Evolutionary conservation across 805 yeast species (phyloP).

Genomic region (Wickerhamomyces strasburgensis): DNA sequence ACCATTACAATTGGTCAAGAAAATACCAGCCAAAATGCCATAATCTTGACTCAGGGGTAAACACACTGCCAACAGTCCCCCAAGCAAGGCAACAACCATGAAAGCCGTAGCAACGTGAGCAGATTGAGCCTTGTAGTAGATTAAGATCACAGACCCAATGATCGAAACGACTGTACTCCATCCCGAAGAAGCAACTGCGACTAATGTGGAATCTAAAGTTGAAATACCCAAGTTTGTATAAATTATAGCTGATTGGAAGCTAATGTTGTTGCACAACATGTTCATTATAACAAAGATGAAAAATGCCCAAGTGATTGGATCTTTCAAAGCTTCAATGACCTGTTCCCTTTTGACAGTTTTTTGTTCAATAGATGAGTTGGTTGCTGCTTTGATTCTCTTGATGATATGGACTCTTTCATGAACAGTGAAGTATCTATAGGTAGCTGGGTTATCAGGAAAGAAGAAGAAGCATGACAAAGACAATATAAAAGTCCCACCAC

Average conservation of each 20-base stretch:
- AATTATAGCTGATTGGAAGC: slow-evolving; percentile 41
- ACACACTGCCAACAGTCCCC: slow-evolving; percentile 35
- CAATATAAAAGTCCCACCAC: slow-evolving; percentile 39
- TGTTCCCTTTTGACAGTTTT: slow-evolving; percentile 36
- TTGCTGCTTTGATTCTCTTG: slow-evolving; percentile 32
- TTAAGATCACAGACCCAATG: slow-evolving; percentile 28
- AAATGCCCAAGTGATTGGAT: slow-evolving; percentile 33
- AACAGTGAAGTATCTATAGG: slow-evolving; percentile 34
- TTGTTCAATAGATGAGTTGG: slow-evolving; percentile 36
- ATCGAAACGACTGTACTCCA: slow-evolving; percentile 26
- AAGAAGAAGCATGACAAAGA: slow-evolving; percentile 27
- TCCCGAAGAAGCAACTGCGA: slow-evolving; percentile 36
- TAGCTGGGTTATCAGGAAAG: slow-evolving; percentile 47
- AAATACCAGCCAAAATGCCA: slow-evolving; percentile 30
- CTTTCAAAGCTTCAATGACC: slow-evolving; percentile 35
- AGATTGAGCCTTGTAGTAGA: slow-evolving; percentile 28
- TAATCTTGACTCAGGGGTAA: slow-evolving; percentile 33
- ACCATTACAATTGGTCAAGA: slow-evolving; percentile 28
- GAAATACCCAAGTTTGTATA: slow-evolving; percentile 34
- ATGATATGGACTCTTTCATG: slow-evolving; percentile 40
- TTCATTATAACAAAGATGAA: slow-evolving; percentile 32
- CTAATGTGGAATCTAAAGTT: slow-evolving; percentile 40
- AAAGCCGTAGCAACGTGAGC: slow-evolving; percentile 24
- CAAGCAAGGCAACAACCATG: slow-evolving; percentile 21
- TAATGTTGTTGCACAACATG: slow-evolving; percentile 42